A percentile compares a stretch with the other conserved stretches of the same genome.
Evolutionary conservation across 805 yeast genomes (phyloP).

Genomic region (Myxozyma vanderwaltii): DNA sequence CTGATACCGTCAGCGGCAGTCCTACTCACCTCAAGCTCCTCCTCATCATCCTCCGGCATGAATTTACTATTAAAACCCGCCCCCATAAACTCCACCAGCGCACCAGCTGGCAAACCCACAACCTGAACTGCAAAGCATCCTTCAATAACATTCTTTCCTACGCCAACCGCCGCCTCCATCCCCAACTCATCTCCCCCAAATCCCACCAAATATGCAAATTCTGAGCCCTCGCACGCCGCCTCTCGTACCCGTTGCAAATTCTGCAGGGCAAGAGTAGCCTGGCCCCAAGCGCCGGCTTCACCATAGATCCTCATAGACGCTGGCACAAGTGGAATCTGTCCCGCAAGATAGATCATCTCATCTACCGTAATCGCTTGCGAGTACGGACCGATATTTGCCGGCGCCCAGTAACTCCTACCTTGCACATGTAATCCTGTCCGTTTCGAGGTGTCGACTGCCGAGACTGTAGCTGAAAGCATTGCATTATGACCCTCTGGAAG

Average conservation of each 20-base stretch:
- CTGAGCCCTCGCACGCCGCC: slow-evolving; percentile 44
- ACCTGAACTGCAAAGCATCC: slow-evolving; percentile 13
- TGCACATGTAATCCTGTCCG: slow-evolving; percentile 85
- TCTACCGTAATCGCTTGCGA: slow-evolving; percentile 72
- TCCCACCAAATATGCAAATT: slow-evolving; percentile 10
- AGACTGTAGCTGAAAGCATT: slow-evolving; percentile 64
- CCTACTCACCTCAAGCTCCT: slow-evolving; percentile 1
- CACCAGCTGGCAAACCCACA: slow-evolving; percentile 12
- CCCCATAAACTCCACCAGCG: slow-evolving; percentile 13
- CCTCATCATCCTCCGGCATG: slow-evolving; percentile 1
- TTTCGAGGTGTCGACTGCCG: slow-evolving; percentile 39
- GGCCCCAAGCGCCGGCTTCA: slow-evolving; percentile 39
- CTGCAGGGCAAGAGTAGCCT: slow-evolving; percentile 65
- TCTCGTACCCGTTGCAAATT: slow-evolving; percentile 67
- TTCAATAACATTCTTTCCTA: neutral
- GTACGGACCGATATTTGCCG: slow-evolving; percentile 96
- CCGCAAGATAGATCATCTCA: slow-evolving; percentile 68
- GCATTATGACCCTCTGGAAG: slow-evolving; percentile 47
- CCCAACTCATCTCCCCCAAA: neutral
- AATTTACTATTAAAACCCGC: slow-evolving; percentile 1
- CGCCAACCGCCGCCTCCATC: slow-evolving; percentile 11
- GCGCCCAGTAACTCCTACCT: slow-evolving; percentile 96
- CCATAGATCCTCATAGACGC: slow-evolving; percentile 56
- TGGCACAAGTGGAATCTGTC: slow-evolving; percentile 89
- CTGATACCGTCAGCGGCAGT: slow-evolving; percentile 2